Evolutionary conservation across 2,329 filamentous ascomycete species (phyloP).

Genomic region (Coniochaeta sp.): DNA sequence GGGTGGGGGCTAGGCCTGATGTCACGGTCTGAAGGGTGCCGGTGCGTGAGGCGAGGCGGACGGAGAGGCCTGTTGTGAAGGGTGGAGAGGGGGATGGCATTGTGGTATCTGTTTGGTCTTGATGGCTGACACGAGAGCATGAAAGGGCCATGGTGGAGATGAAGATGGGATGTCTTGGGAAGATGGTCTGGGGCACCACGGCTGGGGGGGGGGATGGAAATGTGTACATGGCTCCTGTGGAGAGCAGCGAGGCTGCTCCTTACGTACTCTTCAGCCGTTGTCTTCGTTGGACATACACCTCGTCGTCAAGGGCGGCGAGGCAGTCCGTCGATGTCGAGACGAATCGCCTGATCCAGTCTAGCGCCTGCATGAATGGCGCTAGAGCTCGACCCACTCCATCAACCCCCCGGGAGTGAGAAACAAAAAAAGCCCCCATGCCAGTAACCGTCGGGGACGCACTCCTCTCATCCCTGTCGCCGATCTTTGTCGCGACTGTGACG

Average conservation of each 20-base stretch:
- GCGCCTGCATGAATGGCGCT: too few relatives aligned
- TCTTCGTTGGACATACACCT: not conserved
- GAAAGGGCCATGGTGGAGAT: not conserved
- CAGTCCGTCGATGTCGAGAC: too few relatives aligned
- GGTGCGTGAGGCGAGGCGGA: slow-evolving; percentile 35
- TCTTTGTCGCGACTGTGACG: not conserved
- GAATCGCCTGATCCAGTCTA: too few relatives aligned
- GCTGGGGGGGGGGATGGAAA: not conserved
- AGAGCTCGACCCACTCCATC: too few relatives aligned
- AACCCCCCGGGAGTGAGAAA: too few relatives aligned
- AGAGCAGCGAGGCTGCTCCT: too few relatives aligned
- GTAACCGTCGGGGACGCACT: not conserved
- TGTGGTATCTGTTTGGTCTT: too few relatives aligned
- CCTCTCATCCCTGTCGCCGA: not conserved
- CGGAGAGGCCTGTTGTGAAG: slow-evolving; percentile 25
- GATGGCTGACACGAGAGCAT: too few relatives aligned
- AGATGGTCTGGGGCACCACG: not conserved
- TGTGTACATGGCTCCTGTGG: not conserved
- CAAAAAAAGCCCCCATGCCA: too few relatives aligned
- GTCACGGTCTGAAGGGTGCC: slow-evolving; percentile 36
- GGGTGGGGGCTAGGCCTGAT: slow-evolving; percentile 45
- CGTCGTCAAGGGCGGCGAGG: too few relatives aligned
- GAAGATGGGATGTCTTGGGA: not conserved
- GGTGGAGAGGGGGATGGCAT: not conserved
- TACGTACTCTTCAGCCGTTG: too few relatives aligned